These are phyloP conservation scores for Ramalina intermedia DNA, from an alignment of 495 filamentous ascomycete genomes.

Conservation along the genomic window DNA sequence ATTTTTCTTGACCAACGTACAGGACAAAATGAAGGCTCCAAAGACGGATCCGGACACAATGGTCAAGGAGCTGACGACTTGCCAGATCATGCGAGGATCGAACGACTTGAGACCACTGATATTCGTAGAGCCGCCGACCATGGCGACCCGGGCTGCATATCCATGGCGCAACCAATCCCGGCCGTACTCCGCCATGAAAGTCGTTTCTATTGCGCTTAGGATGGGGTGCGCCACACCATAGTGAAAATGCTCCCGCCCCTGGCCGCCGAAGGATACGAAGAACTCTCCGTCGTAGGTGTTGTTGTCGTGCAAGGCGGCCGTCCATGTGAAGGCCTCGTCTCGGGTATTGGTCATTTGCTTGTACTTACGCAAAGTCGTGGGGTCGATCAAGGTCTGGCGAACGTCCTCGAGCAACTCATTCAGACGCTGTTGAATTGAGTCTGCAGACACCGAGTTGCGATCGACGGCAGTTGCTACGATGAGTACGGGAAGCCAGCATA, in stretches of 20 bases:
- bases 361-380: slow-evolving; percentile 10
- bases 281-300: slow-evolving; percentile 15
- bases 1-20: not conserved
- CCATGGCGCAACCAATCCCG: slow-evolving; percentile 25
- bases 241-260: slow-evolving; percentile 32
- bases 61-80: slow-evolving; percentile 20
- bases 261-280: slow-evolving; percentile 30
- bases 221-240: slow-evolving; percentile 33
- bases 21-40: slow-evolving; percentile 12
- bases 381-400: slow-evolving; percentile 18
- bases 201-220: slow-evolving; percentile 26
- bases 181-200: slow-evolving; percentile 23
- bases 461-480: slow-evolving; percentile 33
- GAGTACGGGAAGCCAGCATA: slow-evolving; percentile 12
- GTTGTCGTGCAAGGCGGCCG: slow-evolving; percentile 1
- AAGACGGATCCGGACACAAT: slow-evolving; percentile 8
- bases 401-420: slow-evolving; percentile 24
- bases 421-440: slow-evolving; percentile 23
- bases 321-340: slow-evolving; percentile 4
- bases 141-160: slow-evolving; percentile 18
- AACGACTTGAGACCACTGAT: slow-evolving; percentile 25
- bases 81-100: slow-evolving; percentile 29
- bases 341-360: slow-evolving; percentile 5
- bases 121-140: slow-evolving; percentile 20
- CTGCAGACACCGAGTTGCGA: slow-evolving; percentile 31